Evolutionary conservation across 345 rosid genomes (phyloP).

Genomic region (Citrus inodora): DNA sequence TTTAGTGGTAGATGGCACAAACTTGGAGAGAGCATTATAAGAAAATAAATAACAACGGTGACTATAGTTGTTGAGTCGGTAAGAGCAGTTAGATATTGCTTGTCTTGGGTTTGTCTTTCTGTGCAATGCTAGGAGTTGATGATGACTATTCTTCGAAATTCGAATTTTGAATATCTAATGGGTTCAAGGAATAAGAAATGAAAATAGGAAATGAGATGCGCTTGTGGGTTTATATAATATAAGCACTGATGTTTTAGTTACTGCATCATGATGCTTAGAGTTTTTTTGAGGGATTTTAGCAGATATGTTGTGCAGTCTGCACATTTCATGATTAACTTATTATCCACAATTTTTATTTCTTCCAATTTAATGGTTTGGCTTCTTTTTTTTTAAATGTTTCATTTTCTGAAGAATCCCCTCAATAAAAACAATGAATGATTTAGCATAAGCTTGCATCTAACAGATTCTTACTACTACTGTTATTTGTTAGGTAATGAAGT

Average conservation of each 20-base stretch:
- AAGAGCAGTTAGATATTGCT: neutral
- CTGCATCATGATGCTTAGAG: neutral
- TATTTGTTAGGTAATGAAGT: slow-evolving; percentile 5
- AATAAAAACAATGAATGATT: neutral
- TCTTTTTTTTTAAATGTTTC: neutral
- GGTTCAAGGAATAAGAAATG: neutral
- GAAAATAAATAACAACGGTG: neutral
- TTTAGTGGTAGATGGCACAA: neutral
- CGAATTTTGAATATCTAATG: neutral
- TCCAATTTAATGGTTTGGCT: neutral
- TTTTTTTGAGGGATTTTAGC: neutral
- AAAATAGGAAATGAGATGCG: neutral
- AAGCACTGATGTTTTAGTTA: neutral
- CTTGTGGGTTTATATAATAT: neutral
- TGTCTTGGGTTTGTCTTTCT: neutral
- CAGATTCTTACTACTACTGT: neutral
- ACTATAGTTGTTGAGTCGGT: neutral
- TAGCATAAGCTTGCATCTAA: neutral
- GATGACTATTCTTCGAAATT: neutral
- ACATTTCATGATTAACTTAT: neutral
- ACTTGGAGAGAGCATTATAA: neutral
- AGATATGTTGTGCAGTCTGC: neutral
- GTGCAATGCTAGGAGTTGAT: neutral
- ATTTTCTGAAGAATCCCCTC: neutral
- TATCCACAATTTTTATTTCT: neutral